Evolutionary conservation across 768 basidiomycete genomes (phyloP).

Genomic region (Lentinula guzmanii): DNA sequence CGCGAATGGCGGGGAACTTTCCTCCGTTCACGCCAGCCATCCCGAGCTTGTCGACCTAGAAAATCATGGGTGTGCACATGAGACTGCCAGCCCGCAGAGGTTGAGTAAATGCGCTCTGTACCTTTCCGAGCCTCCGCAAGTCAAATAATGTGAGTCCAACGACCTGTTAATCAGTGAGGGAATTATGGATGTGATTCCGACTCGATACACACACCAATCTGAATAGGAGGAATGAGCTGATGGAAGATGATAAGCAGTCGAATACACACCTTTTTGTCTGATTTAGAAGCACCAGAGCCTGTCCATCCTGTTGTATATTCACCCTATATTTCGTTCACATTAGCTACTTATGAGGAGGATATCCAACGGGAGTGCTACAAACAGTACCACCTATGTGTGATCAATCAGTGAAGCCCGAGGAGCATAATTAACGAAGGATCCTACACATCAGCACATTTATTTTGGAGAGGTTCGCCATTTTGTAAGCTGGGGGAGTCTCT

Average conservation of each 20-base stretch:
- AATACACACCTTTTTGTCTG: slow-evolving; percentile 79
- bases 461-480: slow-evolving; percentile 28
- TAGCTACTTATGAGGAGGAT: not conserved
- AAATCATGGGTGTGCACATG: not conserved
- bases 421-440: slow-evolving; percentile 11
- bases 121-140: slow-evolving; percentile 80
- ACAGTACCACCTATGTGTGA: slow-evolving; percentile 30
- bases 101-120: not conserved
- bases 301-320: slow-evolving; percentile 98
- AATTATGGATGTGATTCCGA: not conserved
- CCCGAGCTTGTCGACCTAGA: slow-evolving; percentile 60
- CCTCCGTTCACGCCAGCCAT: slow-evolving; percentile 90
- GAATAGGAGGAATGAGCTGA: not conserved
- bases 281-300: slow-evolving; percentile 84
- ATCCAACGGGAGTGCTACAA: slow-evolving; percentile 10
- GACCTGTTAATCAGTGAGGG: slow-evolving; percentile 43
- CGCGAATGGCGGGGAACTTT: slow-evolving; percentile 82
- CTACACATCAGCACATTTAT: slow-evolving; percentile 78
- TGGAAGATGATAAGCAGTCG: not conserved
- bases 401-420: slow-evolving; percentile 6
- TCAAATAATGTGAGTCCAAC: slow-evolving; percentile 89
- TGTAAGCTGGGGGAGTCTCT: not conserved
- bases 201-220: slow-evolving; percentile 60
- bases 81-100: not conserved
- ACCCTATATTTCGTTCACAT: slow-evolving; percentile 33